phyloP scores from a whole-genome alignment of 2,329 filamentous ascomycete genomes.

The Penicillium digitatum region DNA sequence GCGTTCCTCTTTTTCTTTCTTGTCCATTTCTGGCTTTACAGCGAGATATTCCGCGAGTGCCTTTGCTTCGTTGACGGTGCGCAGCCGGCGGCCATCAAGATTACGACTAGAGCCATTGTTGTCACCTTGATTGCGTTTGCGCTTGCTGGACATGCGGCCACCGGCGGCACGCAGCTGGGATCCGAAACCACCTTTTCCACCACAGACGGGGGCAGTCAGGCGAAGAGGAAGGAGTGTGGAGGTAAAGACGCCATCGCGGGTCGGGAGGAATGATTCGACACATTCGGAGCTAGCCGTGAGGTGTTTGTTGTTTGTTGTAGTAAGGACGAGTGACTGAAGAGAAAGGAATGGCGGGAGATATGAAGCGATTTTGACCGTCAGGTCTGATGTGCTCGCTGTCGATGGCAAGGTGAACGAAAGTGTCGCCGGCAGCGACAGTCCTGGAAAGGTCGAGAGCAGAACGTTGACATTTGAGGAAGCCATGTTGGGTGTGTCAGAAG shows the following conservation, averaged over 20 bases:
- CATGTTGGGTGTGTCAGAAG: slow-evolving; percentile 43
- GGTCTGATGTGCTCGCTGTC: slow-evolving; percentile 61
- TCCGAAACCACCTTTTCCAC: slow-evolving; percentile 96
- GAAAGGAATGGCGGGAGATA: slow-evolving; percentile 56
- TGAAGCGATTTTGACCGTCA: slow-evolving; percentile 60
- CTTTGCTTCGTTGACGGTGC: slow-evolving; percentile 93
- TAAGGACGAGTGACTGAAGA: slow-evolving; percentile 64
- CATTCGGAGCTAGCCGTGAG: slow-evolving; percentile 52
- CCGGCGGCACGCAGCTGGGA: slow-evolving; percentile 94
- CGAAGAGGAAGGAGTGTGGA: slow-evolving; percentile 78
- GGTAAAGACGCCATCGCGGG: slow-evolving; percentile 36
- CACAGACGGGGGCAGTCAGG: slow-evolving; percentile 72
- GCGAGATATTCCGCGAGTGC: slow-evolving; percentile 90
- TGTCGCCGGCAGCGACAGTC: slow-evolving; percentile 77
- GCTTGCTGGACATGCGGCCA: slow-evolving; percentile 95
- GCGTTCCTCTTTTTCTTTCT: slow-evolving; percentile 83
- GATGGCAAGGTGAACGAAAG: slow-evolving; percentile 69
- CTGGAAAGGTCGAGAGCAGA: slow-evolving; percentile 77
- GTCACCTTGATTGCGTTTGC: slow-evolving; percentile 77
- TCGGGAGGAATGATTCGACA: slow-evolving; percentile 60
- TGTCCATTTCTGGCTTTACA: slow-evolving; percentile 95
- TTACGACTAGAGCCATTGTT: slow-evolving; percentile 90
- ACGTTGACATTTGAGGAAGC: slow-evolving; percentile 65
- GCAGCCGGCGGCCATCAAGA: slow-evolving; percentile 80
- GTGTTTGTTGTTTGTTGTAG: slow-evolving; percentile 73